A percentile compares a stretch with the other conserved stretches of the same genome.
Conservation (phyloP, 192 early-diverging fungal genomes). For the Radiomyces spectabilis region DNA sequence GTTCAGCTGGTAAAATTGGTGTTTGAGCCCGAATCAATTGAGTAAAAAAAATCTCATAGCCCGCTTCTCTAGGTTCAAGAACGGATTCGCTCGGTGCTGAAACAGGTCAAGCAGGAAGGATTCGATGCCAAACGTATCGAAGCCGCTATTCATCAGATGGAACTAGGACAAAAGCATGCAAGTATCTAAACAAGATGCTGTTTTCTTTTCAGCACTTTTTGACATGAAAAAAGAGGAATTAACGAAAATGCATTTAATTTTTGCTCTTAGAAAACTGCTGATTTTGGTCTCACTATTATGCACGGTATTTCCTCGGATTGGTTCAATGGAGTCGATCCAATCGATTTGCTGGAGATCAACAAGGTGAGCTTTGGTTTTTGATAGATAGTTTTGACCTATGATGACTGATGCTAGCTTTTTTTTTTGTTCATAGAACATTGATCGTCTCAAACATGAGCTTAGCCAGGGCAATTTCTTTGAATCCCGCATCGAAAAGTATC, state of each 20-base stretch:
- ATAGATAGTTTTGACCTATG: too few species aligned
- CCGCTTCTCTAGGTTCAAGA: slow-evolving; percentile 42
- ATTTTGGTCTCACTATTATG: slow-evolving; percentile 82
- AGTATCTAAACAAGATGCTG: too few species aligned
- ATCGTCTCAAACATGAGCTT: slow-evolving; percentile 54
- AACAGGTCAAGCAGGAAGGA: slow-evolving; percentile 56
- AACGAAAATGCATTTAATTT: neutral
- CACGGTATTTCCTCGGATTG: slow-evolving; percentile 68
- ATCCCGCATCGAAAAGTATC: slow-evolving; percentile 60
- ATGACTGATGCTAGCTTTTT: too few species aligned
- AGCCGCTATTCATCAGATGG: slow-evolving; percentile 79
- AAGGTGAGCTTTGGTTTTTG: slow-evolving; percentile 37
- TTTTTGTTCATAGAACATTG: slow-evolving; percentile 44
- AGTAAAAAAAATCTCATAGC: neutral
- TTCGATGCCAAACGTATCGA: slow-evolving; percentile 73
- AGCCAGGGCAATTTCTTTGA: slow-evolving; percentile 63
- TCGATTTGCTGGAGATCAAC: slow-evolving; percentile 73
- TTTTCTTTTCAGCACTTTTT: neutral
- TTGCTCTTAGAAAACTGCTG: slow-evolving; percentile 56
- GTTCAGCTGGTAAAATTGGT: slow-evolving; percentile 34
- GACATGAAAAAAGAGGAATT: neutral
- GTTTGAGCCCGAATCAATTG: neutral
- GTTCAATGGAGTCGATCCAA: slow-evolving; percentile 83
- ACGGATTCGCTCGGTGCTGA: slow-evolving; percentile 60
- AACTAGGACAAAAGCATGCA: slow-evolving; percentile 83